Evolutionary conservation across 352 stramenopile species (phyloP).

Genomic region (Nothophytophthora sp.): DNA sequence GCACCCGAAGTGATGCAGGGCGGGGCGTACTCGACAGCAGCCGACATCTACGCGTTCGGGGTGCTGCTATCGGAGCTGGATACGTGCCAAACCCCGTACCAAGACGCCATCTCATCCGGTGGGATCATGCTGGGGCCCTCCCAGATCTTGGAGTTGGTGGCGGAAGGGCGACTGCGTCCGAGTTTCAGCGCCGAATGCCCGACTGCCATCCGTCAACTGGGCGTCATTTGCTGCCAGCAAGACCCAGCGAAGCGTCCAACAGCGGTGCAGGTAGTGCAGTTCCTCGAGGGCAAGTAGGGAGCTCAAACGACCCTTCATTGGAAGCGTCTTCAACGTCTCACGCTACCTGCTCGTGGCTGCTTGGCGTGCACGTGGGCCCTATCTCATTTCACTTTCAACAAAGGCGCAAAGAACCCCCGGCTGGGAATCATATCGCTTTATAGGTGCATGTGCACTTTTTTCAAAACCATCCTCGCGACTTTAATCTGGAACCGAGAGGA

Average conservation of each 20-base stretch:
- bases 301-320: neutral
- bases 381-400: no score
- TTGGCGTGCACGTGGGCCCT: no score
- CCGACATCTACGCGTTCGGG: conserved; percentile 64
- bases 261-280: conserved; percentile 38
- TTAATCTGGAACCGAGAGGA: no score
- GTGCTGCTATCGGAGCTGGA: conserved; percentile 51
- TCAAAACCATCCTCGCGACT: no score
- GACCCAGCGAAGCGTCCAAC: conserved; percentile 35
- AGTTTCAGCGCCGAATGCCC: conserved; percentile 45
- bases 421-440: no score
- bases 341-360: no score
- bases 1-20: conserved; percentile 62
- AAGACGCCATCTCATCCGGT: conserved; percentile 7
- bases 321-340: no score
- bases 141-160: conserved; percentile 11
- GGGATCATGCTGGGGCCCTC: conserved; percentile 5
- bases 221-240: conserved; percentile 36
- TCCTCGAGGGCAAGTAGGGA: conserved; percentile 30
- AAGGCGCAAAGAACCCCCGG: no score
- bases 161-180: conserved; percentile 32
- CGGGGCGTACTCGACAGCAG: conserved; percentile 41
- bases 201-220: conserved; percentile 36
- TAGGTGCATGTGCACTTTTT: no score
- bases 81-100: conserved; percentile 17